Evolutionary conservation across 768 basidiomycete genomes (phyloP), one percentile per base, ranked within the genome.

Genomic region (Pleurotus giganteus): DNA sequence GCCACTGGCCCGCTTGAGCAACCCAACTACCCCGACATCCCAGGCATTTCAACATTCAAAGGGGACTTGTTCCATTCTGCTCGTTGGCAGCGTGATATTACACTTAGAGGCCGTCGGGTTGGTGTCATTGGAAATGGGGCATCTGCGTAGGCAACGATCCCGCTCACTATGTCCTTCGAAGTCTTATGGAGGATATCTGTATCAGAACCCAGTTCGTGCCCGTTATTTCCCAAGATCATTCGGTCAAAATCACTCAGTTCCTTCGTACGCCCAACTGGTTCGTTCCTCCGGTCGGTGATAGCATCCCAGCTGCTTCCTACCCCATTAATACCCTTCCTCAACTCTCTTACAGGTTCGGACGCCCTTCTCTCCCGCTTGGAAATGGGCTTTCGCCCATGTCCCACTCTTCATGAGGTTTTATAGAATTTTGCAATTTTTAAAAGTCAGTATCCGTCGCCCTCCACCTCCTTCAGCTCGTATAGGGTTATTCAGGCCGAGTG

Each of bases 61-160:
- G 84, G 85, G 1, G 45, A 63, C 4, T 63, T 72, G 37, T 85
- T 82, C 55, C 84, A 85, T 63, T 79, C 81, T 6, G 77, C 80
- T 6, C 60, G 69, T 13, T 86, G 84, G 82, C 62, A 74, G 29
- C 51, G 64, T 1, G 66, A 67, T 6, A 66, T 74, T 3, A 67
- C 74, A 9, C 65, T 85, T 21, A 61, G 60, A 5, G 71, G 71
- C 5, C 83, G 82, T 62, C 69, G 69, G 7, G 75, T 87, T 4
- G 83, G 77, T 1, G 78, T 86, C 4, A 74, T 85, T 56, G 85
- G 83, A 7, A 83, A 83, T 58, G 84, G 80, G 1, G 74, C 75
- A 34, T 80, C 80, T 26, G 81, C 76, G 75, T 82, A 59, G 41
- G 74, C 68, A 15, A 56, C 42, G n/a, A 58, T 15, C 58, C 68